These are phyloP conservation scores for Artemisia tridentata DNA, from an alignment of 129 eudicot genomes.

Conservation along the genomic window DNA sequence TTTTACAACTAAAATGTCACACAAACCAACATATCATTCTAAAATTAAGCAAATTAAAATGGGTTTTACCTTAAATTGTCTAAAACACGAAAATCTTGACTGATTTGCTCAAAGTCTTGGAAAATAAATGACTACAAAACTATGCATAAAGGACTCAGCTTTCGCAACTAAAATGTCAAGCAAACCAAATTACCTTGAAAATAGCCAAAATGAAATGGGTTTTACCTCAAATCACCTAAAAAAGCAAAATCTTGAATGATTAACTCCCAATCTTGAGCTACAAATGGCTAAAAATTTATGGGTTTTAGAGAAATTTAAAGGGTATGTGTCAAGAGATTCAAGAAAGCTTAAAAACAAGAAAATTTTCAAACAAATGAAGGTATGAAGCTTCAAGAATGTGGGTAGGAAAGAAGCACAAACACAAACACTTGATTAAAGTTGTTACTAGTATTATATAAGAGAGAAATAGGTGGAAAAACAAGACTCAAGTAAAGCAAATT, in stretches of 20 bases:
- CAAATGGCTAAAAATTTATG: conserved; percentile 12
- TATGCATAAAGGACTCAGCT: neutral
- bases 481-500: conserved; percentile 24
- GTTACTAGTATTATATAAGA: conserved; percentile 17
- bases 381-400: conserved; percentile 43
- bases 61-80: conserved; percentile 23
- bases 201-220: conserved; percentile 25
- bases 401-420: conserved; percentile 28
- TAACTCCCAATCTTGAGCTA: conserved; percentile 8
- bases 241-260: conserved; percentile 12
- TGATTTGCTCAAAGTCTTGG: too few species aligned
- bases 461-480: conserved; percentile 32
- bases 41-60: conserved; percentile 24
- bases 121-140: too few species aligned
- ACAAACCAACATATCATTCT: conserved; percentile 17
- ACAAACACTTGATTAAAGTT: conserved; percentile 36
- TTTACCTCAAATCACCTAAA: conserved; percentile 29
- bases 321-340: conserved; percentile 12
- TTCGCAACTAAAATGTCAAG: conserved; percentile 10
- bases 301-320: conserved; percentile 11
- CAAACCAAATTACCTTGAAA: conserved; percentile 22
- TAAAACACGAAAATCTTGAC: too few species aligned
- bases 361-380: conserved; percentile 40
- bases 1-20: conserved; percentile 7
- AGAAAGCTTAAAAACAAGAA: conserved; percentile 23